Percentiles rank a stretch among this genome's conserved stretches.
These are phyloP conservation scores for Suhomyces atakaporum DNA, from an alignment of 1,139 yeast species.

Conservation along the genomic window DNA sequence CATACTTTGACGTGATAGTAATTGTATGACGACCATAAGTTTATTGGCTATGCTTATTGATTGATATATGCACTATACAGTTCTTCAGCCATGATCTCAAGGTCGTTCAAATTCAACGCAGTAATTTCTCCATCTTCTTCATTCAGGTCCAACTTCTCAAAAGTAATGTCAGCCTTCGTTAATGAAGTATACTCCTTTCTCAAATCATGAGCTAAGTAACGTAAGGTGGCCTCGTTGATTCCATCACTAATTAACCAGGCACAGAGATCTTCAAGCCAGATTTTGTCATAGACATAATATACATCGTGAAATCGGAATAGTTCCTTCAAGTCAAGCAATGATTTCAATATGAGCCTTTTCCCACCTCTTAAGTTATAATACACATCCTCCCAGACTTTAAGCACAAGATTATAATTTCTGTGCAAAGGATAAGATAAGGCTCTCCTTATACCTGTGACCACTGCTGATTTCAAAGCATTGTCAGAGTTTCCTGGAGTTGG, in stretches of 20 bases:
- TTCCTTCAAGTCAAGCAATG: conserved; percentile 63
- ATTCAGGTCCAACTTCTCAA: conserved; percentile 37
- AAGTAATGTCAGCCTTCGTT: conserved; percentile 33
- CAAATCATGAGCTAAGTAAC: conserved; percentile 70
- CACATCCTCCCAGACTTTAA: conserved; percentile 75
- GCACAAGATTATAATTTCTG: conserved; percentile 62
- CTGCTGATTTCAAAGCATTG: conserved; percentile 47
- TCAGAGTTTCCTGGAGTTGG: conserved; percentile 29
- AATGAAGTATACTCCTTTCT: conserved; percentile 31
- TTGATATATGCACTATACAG: conserved; percentile 35
- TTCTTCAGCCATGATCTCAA: conserved; percentile 58
- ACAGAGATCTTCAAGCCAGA: conserved; percentile 78
- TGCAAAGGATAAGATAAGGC: conserved; percentile 80
- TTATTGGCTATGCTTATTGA: too few species aligned
- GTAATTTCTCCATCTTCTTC: conserved; percentile 35
- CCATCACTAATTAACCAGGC: conserved; percentile 71
- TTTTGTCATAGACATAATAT: conserved; percentile 82
- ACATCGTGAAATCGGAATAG: conserved; percentile 82
- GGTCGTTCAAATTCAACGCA: conserved; percentile 46
- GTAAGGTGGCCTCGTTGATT: conserved; percentile 50
- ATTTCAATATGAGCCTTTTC: conserved; percentile 60
- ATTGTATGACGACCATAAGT: too few species aligned
- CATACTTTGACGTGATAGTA: too few species aligned
- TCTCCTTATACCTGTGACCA: conserved; percentile 66
- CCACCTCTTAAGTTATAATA: conserved; percentile 68